phyloP scores from a whole-genome alignment of 2,329 filamentous ascomycete genomes.

The Pezicula neosporulosa region DNA sequence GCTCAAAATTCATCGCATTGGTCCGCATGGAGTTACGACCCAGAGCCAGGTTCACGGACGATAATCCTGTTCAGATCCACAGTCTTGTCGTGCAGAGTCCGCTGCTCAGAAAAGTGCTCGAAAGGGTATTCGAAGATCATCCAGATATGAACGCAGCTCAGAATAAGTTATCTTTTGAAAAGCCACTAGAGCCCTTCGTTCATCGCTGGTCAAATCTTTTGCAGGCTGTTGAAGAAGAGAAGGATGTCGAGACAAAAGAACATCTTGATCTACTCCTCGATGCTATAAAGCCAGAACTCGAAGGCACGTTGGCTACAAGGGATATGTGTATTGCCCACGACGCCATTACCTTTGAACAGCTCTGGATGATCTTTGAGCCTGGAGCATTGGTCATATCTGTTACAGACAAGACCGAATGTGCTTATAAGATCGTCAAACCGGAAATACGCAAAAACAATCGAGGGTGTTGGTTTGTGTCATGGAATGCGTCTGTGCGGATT shows the following conservation, averaged over 20 bases:
- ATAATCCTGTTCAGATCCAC: too few relatives aligned
- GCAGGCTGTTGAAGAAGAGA: constrained; percentile 22
- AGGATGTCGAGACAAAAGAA: constrained; percentile 25
- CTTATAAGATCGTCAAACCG: constrained; percentile 30
- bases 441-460: constrained; percentile 3
- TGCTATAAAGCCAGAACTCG: constrained; percentile 30
- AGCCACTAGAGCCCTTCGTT: constrained; percentile 46
- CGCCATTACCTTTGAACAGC: constrained; percentile 31
- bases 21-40: too few relatives aligned
- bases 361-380: constrained; percentile 35
- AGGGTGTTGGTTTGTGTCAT: too few relatives aligned
- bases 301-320: constrained; percentile 28
- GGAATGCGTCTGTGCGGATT: too few relatives aligned
- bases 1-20: too few relatives aligned
- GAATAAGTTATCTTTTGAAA: constrained; percentile 43
- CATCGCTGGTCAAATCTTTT: constrained; percentile 43
- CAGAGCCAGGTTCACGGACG: too few relatives aligned
- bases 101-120: constrained; percentile 42
- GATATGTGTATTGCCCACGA: constrained; percentile 31
- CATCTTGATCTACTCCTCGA: constrained; percentile 30
- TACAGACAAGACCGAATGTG: constrained; percentile 30
- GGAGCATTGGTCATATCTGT: constrained; percentile 9
- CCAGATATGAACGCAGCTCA: constrained; percentile 44
- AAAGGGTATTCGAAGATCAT: constrained; percentile 41
- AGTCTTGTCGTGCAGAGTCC: constrained; percentile 44